Evolutionary conservation across 2,329 filamentous ascomycete genomes (phyloP).

Genomic region (Graphilbum fragrans): DNA sequence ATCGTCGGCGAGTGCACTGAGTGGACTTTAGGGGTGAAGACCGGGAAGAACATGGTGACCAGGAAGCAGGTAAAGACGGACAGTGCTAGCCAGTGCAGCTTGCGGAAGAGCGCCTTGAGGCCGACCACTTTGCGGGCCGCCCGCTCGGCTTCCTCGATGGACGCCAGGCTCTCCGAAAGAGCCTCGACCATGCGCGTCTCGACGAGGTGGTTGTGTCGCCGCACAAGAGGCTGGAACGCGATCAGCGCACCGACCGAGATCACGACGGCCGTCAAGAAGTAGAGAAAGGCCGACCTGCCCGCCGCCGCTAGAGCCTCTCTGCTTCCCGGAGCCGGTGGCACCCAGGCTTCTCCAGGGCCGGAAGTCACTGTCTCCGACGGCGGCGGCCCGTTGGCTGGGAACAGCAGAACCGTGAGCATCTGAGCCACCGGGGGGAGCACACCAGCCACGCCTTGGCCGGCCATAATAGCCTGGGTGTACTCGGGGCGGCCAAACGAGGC

Average conservation of each 20-base stretch:
- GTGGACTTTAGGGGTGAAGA: slow-evolving; percentile 65
- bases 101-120: slow-evolving; percentile 57
- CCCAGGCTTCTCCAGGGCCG: not conserved
- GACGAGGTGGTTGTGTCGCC: slow-evolving; percentile 42
- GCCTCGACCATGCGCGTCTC: slow-evolving; percentile 34
- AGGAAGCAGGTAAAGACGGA: slow-evolving; percentile 71
- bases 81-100: slow-evolving; percentile 67
- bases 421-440: slow-evolving; percentile 82
- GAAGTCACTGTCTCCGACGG: not conserved
- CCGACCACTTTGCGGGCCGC: slow-evolving; percentile 34
- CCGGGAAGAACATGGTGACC: slow-evolving; percentile 88
- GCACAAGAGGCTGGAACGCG: slow-evolving; percentile 63
- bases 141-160: slow-evolving; percentile 40
- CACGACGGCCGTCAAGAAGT: slow-evolving; percentile 77
- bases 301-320: slow-evolving; percentile 15
- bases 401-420: slow-evolving; percentile 66
- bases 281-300: slow-evolving; percentile 69
- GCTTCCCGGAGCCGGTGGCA: slow-evolving; percentile 12
- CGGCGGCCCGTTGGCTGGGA: slow-evolving; percentile 29
- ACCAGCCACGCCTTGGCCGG: slow-evolving; percentile 82
- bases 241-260: slow-evolving; percentile 60
- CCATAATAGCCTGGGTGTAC: slow-evolving; percentile 95
- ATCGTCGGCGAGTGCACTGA: slow-evolving; percentile 24
- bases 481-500: slow-evolving; percentile 72
- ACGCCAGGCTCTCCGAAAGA: slow-evolving; percentile 36